These are phyloP conservation scores for Eucalyptus erythrocorys DNA, from an alignment of 345 rosid species.

Conservation along the genomic window DNA sequence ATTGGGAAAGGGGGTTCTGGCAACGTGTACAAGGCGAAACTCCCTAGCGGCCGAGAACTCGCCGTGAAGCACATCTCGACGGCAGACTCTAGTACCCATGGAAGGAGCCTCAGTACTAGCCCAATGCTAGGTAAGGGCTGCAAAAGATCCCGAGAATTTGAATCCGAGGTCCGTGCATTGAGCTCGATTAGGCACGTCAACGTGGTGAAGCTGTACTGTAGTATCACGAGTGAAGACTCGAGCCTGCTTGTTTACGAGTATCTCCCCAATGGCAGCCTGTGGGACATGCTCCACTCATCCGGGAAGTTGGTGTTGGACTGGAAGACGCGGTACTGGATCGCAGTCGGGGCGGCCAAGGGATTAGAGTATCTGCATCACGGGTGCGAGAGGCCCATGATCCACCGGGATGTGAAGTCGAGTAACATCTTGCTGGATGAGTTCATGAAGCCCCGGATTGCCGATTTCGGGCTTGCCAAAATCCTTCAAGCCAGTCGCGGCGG, in stretches of 20 bases:
- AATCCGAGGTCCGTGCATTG: constrained; percentile 73
- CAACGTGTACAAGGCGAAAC: constrained; percentile 60
- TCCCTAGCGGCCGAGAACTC: constrained; percentile 58
- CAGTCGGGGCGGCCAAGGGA: constrained; percentile 79
- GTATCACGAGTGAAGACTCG: constrained; percentile 87
- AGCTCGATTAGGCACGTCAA: constrained; percentile 90
- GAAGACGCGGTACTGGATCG: constrained; percentile 76
- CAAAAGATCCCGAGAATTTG: constrained; percentile 49
- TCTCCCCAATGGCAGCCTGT: constrained; percentile 82
- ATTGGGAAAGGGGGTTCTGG: constrained; percentile 94
- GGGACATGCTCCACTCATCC: constrained; percentile 67
- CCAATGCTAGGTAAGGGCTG: constrained; percentile 49
- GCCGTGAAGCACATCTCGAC: constrained; percentile 83
- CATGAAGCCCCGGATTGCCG: constrained; percentile 85
- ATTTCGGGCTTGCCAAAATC: constrained; percentile 94
- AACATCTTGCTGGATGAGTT: constrained; percentile 77
- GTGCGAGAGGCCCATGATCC: constrained; percentile 61
- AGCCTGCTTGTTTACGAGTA: constrained; percentile 90
- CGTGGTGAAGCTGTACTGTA: constrained; percentile 88
- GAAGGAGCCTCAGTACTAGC: constrained; percentile 28
- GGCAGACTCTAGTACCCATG: constrained; percentile 4
- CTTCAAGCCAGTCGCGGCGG: constrained; percentile 29
- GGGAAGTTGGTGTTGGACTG: constrained; percentile 67
- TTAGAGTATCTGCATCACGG: constrained; percentile 89
- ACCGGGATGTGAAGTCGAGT: constrained; percentile 81